A percentile compares a stretch with the other conserved stretches of the same genome.
These are phyloP conservation scores for Groenewaldozyma salmanticensis DNA, from an alignment of 805 yeast species.

Conservation along the genomic window DNA sequence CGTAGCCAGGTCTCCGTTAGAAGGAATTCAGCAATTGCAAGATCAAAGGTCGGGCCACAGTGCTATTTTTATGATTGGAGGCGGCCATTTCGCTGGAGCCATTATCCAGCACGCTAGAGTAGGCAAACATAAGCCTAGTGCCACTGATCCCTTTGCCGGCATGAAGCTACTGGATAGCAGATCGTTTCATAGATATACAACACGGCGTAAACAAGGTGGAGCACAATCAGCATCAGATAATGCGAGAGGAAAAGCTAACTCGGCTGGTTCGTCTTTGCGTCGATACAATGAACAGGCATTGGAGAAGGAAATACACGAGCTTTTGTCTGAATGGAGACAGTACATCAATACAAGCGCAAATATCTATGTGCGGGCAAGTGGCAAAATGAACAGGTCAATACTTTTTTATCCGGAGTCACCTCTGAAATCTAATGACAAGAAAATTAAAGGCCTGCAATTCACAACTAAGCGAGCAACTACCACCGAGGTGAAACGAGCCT, in stretches of 20 bases:
- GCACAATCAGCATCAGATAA: slow-evolving; percentile 88
- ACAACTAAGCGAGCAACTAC: slow-evolving; percentile 83
- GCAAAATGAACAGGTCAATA: slow-evolving; percentile 52
- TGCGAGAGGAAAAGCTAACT: slow-evolving; percentile 88
- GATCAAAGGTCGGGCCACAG: slow-evolving; percentile 31
- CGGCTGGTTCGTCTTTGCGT: slow-evolving; percentile 88
- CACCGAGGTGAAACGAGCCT: slow-evolving; percentile 68
- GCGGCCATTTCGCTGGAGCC: slow-evolving; percentile 98
- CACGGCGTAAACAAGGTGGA: slow-evolving; percentile 96
- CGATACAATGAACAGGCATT: slow-evolving; percentile 84
- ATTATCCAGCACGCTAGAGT: slow-evolving; percentile 59
- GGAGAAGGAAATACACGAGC: slow-evolving; percentile 62
- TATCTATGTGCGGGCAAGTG: slow-evolving; percentile 75
- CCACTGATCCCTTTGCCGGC: slow-evolving; percentile 44
- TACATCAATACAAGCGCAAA: slow-evolving; percentile 49
- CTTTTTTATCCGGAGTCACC: slow-evolving; percentile 52
- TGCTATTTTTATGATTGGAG: slow-evolving; percentile 88
- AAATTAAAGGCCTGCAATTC: slow-evolving; percentile 72
- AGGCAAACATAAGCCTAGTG: slow-evolving; percentile 37
- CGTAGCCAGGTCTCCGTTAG: slow-evolving; percentile 39
- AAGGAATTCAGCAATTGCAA: slow-evolving; percentile 35
- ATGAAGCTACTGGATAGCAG: slow-evolving; percentile 53
- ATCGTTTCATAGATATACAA: slow-evolving; percentile 89
- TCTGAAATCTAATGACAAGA: slow-evolving; percentile 43
- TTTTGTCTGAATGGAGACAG: slow-evolving; percentile 56